A percentile compares a stretch with the other conserved stretches of the same genome.
phyloP scores from a whole-genome alignment of 1,139 yeast genomes.

The Candida pseudoviswanathii region DNA sequence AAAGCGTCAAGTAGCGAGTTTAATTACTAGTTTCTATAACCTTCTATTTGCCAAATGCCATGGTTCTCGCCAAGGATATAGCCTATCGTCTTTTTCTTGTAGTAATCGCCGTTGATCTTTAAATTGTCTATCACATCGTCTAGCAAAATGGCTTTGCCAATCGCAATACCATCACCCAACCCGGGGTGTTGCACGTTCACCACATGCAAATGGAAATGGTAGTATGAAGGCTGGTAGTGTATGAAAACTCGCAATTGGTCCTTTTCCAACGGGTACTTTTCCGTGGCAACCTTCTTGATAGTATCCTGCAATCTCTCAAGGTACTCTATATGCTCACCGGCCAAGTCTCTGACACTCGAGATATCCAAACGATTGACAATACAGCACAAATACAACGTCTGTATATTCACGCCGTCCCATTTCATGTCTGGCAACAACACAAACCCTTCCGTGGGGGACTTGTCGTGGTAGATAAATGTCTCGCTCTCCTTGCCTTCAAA shows the following conservation, averaged over 20 bases:
- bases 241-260: conserved; percentile 72
- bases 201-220: conserved; percentile 93
- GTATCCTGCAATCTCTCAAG: conserved; percentile 47
- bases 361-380: conserved; percentile 74
- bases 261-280: conserved; percentile 32
- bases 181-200: conserved; percentile 77
- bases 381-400: conserved; percentile 73
- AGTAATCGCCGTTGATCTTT: conserved; percentile 48
- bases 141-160: conserved; percentile 80
- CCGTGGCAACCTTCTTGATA: conserved; percentile 50
- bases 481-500: conserved; percentile 85
- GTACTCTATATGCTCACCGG: conserved; percentile 57
- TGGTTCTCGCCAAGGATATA: conserved; percentile 76
- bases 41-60: conserved; percentile 62
- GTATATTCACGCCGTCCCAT: conserved; percentile 82
- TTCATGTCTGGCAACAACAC: conserved; percentile 80
- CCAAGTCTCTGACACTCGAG: conserved; percentile 76
- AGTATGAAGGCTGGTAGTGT: conserved; percentile 95
- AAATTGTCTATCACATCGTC: conserved; percentile 83
- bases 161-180: conserved; percentile 66
- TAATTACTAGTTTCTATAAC: conserved; percentile 48
- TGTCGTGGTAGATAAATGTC: conserved; percentile 64
- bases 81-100: conserved; percentile 43
- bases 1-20: conserved; percentile 70
- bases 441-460: conserved; percentile 57